Conservation (phyloP, 1,139 yeast genomes). For the Nematodospora anomalae region DNA sequence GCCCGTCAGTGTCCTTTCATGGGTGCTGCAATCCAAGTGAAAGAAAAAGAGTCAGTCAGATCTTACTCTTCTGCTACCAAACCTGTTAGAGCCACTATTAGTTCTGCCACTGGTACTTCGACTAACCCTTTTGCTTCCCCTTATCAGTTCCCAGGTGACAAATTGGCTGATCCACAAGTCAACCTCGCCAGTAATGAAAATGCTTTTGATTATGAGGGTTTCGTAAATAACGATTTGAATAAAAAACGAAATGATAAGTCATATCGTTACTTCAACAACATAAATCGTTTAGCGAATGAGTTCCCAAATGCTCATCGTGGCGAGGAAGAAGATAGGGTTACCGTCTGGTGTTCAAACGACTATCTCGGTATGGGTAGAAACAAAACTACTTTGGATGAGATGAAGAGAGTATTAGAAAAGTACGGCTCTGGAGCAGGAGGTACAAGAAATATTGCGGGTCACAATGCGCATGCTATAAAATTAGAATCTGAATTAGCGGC, state of each 20-base stretch:
- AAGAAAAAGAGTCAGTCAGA: conserved; percentile 31
- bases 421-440: conserved; percentile 99
- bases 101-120: conserved; percentile 21
- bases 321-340: conserved; percentile 74
- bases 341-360: conserved; percentile 99
- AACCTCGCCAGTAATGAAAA: conserved; percentile 42
- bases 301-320: conserved; percentile 91
- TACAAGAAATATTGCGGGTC: conserved; percentile 98
- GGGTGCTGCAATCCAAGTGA: conserved; percentile 65
- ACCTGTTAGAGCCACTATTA: conserved; percentile 52
- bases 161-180: conserved; percentile 30
- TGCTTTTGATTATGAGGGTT: conserved; percentile 64
- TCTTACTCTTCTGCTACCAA: conserved; percentile 58
- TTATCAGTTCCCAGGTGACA: conserved; percentile 32
- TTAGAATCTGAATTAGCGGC: conserved; percentile 87
- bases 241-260: conserved; percentile 86
- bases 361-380: conserved; percentile 93
- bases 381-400: conserved; percentile 65
- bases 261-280: conserved; percentile 93
- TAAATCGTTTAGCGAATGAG: conserved; percentile 90
- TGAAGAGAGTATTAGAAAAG: conserved; percentile 78
- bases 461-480: conserved; percentile 81
- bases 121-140: conserved; percentile 24
- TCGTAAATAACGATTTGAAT: conserved; percentile 60
- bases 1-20: conserved; percentile 86